These are phyloP conservation scores for Globisporangium mamillatum DNA, from an alignment of 352 stramenopile species.

Conservation along the genomic window DNA sequence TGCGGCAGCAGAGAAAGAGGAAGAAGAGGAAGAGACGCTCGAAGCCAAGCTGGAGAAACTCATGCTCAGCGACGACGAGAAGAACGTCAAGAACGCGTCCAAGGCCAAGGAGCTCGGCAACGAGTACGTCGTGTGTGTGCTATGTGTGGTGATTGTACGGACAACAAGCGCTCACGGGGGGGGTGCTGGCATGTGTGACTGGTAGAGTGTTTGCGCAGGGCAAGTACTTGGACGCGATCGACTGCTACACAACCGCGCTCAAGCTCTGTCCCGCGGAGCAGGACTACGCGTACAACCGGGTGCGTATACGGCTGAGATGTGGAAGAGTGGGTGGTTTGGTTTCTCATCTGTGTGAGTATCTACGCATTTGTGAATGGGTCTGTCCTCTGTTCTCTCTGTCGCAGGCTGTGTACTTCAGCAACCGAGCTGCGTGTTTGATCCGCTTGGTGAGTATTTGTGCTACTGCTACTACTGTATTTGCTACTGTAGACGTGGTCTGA, in stretches of 20 bases:
- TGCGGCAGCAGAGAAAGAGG: slow-evolving; percentile 12
- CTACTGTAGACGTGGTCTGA: neutral
- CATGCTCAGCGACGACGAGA: slow-evolving; percentile 38
- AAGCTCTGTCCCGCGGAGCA: slow-evolving; percentile 73
- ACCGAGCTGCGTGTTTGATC: slow-evolving; percentile 73
- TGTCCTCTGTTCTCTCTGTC: neutral
- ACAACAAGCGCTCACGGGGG: neutral
- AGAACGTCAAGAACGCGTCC: slow-evolving; percentile 66
- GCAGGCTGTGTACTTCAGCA: slow-evolving; percentile 86
- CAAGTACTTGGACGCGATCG: slow-evolving; percentile 73
- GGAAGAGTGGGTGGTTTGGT: neutral
- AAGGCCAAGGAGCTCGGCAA: slow-evolving; percentile 83
- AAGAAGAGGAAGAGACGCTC: slow-evolving; percentile 53
- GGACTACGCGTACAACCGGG: slow-evolving; percentile 80
- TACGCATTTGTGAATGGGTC: neutral
- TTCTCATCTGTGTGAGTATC: neutral
- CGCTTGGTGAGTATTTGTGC: slow-evolving; percentile 36
- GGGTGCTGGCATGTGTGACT: neutral
- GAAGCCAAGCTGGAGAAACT: slow-evolving; percentile 65
- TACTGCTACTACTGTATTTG: neutral
- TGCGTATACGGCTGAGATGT: slow-evolving; percentile 15
- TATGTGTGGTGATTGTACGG: neutral
- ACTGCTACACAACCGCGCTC: slow-evolving; percentile 83
- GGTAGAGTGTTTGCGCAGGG: slow-evolving; percentile 66
- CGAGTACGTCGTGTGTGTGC: slow-evolving; percentile 37